phyloP scores from a whole-genome alignment of 768 basidiomycete genomes.

The Pisolithus tinctorius region DNA sequence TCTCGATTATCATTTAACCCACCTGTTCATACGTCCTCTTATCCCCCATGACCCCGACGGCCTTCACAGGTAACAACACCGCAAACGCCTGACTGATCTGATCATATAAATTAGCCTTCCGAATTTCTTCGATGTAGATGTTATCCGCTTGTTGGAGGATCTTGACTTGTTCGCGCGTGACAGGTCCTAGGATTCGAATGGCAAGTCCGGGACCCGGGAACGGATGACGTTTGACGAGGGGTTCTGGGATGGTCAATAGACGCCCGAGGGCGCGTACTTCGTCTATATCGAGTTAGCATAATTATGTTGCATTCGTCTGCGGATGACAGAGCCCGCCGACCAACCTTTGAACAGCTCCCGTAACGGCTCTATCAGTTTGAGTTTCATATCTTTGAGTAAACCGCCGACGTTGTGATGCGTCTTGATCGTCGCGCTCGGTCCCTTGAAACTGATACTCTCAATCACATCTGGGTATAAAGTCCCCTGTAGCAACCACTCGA shows the following conservation, averaged over 20 bases:
- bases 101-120: conserved; percentile 86
- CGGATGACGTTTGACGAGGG: conserved; percentile 92
- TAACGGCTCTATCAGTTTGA: conserved; percentile 96
- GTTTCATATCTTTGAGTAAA: conserved; percentile 92
- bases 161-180: conserved; percentile 87
- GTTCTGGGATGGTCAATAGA: conserved; percentile 84
- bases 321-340: conserved; percentile 8
- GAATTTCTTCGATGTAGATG: conserved; percentile 98
- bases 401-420: conserved; percentile 99
- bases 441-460: conserved; percentile 99
- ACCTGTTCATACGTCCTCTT: conserved; percentile 93
- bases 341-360: conserved; percentile 97
- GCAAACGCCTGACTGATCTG: conserved; percentile 96
- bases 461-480: conserved; percentile 99
- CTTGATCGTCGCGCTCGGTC: conserved; percentile 98
- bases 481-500: conserved; percentile 96
- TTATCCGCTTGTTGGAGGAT: conserved; percentile 87
- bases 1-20: conserved; percentile 5
- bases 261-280: conserved; percentile 93
- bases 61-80: conserved; percentile 90
- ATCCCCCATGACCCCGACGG: conserved; percentile 98
- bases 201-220: conserved; percentile 99
- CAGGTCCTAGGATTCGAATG: conserved; percentile 94
- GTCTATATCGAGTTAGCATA: conserved; percentile 41
- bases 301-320: background rate